A percentile compares a stretch with the other conserved stretches of the same genome.
Evolutionary conservation across 371 early-diverging fungal genomes (phyloP).

Genomic region (Rhizomucor miehei): DNA sequence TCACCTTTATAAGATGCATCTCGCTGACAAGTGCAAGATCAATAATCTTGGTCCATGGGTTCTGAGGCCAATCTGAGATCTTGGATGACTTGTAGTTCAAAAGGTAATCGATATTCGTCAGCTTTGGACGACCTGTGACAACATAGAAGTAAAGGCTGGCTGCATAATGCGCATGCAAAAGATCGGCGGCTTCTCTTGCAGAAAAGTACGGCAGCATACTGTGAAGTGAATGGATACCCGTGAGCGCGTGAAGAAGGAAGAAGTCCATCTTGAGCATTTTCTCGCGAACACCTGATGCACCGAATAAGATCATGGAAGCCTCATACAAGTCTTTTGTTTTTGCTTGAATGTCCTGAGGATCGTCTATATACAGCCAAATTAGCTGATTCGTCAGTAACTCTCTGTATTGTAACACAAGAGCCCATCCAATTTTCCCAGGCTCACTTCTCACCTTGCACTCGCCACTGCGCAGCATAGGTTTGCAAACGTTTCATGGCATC

Average conservation of each 20-base stretch:
- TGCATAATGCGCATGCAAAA: slow-evolving; percentile 38
- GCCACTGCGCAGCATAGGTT: slow-evolving; percentile 29
- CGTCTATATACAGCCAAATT: neutral
- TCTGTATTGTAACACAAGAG: no score
- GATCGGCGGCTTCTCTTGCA: slow-evolving; percentile 30
- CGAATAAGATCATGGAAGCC: slow-evolving; percentile 15
- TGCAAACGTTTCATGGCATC: slow-evolving; percentile 20
- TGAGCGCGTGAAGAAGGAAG: slow-evolving; percentile 51
- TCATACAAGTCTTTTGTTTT: slow-evolving; percentile 31
- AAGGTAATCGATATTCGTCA: slow-evolving; percentile 25
- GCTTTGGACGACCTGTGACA: slow-evolving; percentile 34
- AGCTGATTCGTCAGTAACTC: neutral
- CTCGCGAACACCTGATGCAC: slow-evolving; percentile 26
- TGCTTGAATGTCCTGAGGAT: slow-evolving; percentile 19
- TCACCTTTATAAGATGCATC: slow-evolving; percentile 49
- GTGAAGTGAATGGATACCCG: slow-evolving; percentile 48
- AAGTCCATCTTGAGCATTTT: slow-evolving; percentile 31
- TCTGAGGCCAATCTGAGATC: slow-evolving; percentile 6
- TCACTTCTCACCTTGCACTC: slow-evolving; percentile 16
- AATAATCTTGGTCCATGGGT: slow-evolving; percentile 45
- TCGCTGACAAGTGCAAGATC: slow-evolving; percentile 43
- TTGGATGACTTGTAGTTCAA: slow-evolving; percentile 18
- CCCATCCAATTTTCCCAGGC: no score
- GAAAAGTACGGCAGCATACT: slow-evolving; percentile 23
- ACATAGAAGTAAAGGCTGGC: slow-evolving; percentile 27